Base-by-base conservation (phyloP, 768 basidiomycete genomes). In the Coprinellus micaceus region DNA sequence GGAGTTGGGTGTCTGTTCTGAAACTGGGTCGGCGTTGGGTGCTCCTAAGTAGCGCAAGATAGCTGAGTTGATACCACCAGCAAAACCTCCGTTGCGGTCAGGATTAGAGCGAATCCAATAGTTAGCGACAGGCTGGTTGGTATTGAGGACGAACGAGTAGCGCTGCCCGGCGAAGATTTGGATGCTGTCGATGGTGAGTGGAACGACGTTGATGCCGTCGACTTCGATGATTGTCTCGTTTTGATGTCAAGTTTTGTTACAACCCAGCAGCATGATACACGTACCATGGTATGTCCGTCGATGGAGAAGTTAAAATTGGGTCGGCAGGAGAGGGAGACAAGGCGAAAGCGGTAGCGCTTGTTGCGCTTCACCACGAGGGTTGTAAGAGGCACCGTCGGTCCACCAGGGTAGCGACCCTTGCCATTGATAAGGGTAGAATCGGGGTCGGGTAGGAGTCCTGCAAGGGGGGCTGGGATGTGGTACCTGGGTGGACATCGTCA, bases 31-130 rank as follows among this genome's bases (percentile, higher is more conserved):
- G 1, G 53, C 58, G 13, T 44, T 53, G 1, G 69, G 59, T 0
- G 79, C 81, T 17, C 79, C 78, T 9, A 41, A 54, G 62, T 84
- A 84, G 12, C 78, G 74, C 9, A 82, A 66, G 46, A 83, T 81
- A 1, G 80, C 84, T 13, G 78, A 81, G 64, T 81, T 84, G 21
- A 79, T 59, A 17, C 81, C 81, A 11, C 64, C 63, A 11, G 36
- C 19, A 40, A 58, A 44, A 25, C 36, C n/a, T 7, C 19, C 26
- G 19, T 21, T 25, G 9, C 54, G 57, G 22, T 43, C 55, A 6
- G 64, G 66, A 15, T 63, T 57, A 2, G 66, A 65, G 19, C 63
- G 53, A 36, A 70, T 67, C 61, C 67, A 72, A 57, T 76, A 75
- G 61, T 74, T 73, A 40, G 54, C 66, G 6, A 70, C 55, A 19